Evolutionary conservation across 2,329 filamentous ascomycete genomes (phyloP).

Genomic region (Calonectria pseudoreteaudii): DNA sequence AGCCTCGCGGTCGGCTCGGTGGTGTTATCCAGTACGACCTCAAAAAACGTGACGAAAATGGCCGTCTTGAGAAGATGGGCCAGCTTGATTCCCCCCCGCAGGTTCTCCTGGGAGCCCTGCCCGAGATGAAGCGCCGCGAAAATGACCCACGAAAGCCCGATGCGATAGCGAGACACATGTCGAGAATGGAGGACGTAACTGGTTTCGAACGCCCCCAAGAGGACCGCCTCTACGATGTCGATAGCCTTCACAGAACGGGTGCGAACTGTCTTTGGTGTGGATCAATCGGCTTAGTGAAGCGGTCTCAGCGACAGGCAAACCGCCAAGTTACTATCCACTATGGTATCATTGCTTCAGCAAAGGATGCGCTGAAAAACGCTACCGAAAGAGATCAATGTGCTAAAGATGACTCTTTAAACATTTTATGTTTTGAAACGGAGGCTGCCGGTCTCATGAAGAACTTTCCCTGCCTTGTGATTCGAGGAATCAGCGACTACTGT

Average conservation of each 20-base stretch:
- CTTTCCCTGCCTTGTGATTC: slow-evolving; percentile 37
- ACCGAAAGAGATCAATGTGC: not conserved
- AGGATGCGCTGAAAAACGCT: not conserved
- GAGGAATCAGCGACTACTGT: slow-evolving; percentile 52
- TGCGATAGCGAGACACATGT: not conserved
- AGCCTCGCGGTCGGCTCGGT: not conserved
- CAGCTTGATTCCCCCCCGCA: not conserved
- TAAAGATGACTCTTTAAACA: not conserved
- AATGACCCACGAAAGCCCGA: not conserved
- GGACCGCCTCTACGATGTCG: not conserved
- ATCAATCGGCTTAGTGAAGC: not conserved
- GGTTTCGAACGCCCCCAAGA: not conserved
- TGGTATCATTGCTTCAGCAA: not conserved
- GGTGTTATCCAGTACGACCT: not conserved
- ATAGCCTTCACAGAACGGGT: not conserved
- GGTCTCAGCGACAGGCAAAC: not conserved
- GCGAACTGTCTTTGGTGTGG: not conserved
- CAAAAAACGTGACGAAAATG: not conserved
- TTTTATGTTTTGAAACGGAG: slow-evolving; percentile 43
- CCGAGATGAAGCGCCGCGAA: not conserved
- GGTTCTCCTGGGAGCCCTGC: not conserved
- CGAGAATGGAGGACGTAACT: not conserved
- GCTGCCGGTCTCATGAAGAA: slow-evolving; percentile 35
- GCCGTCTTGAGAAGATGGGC: not conserved
- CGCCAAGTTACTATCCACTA: not conserved